Conservation (phyloP, 2,329 filamentous ascomycete genomes). For the Xylariaceae sp. region DNA sequence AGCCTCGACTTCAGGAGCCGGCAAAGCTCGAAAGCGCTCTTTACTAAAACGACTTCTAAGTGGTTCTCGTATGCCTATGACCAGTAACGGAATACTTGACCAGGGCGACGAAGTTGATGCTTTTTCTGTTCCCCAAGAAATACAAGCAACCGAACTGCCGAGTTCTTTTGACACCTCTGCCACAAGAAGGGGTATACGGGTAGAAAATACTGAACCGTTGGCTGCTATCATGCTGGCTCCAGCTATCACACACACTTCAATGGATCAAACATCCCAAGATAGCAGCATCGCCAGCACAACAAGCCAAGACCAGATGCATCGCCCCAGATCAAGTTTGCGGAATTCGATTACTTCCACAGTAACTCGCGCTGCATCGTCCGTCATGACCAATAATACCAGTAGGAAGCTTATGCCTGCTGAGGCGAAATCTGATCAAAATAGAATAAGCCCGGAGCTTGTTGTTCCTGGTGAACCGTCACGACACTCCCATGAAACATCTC, state of each 20-base stretch:
- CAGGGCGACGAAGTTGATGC: slow-evolving; percentile 28
- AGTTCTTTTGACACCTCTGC: slow-evolving; percentile 34
- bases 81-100: slow-evolving; percentile 32
- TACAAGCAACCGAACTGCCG: slow-evolving; percentile 33
- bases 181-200: slow-evolving; percentile 38
- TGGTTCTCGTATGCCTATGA: slow-evolving; percentile 30
- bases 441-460: not conserved
- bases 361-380: slow-evolving; percentile 27
- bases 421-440: not conserved
- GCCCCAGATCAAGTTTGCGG: slow-evolving; percentile 15
- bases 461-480: not conserved
- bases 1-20: slow-evolving; percentile 32
- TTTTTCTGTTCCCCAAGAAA: slow-evolving; percentile 34
- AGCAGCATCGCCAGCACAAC: not conserved
- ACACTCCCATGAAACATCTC: not conserved
- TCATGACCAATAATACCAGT: slow-evolving; percentile 30
- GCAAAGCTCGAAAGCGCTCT: slow-evolving; percentile 34
- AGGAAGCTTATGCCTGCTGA: slow-evolving; percentile 31
- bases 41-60: slow-evolving; percentile 39
- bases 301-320: slow-evolving; percentile 5
- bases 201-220: slow-evolving; percentile 46
- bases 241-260: not conserved
- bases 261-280: not conserved
- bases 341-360: slow-evolving; percentile 21
- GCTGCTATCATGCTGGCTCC: not conserved